Percentiles rank a stretch among this genome's conserved stretches.
Conservation (phyloP, 139 green algal genomes). For the Pycnococcus provasolii region DNA sequence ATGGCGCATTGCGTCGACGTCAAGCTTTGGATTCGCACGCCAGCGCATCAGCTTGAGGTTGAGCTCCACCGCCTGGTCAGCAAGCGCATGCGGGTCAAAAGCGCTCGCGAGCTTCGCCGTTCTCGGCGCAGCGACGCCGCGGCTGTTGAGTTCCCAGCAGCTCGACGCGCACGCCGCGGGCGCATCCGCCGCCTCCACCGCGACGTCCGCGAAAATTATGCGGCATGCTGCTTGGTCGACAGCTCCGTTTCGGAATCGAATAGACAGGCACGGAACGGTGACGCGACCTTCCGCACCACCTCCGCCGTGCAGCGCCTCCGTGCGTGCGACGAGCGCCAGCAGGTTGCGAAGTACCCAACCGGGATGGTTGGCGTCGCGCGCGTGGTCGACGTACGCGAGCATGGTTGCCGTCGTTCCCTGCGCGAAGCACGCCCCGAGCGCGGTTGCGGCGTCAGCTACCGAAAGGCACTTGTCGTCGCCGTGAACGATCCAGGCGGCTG, state of each 20-base stretch:
- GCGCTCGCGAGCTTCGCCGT: slow-evolving; percentile 37
- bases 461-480: too few species aligned
- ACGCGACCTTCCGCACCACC: too few species aligned
- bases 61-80: slow-evolving; percentile 64
- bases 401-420: slow-evolving; percentile 3
- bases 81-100: slow-evolving; percentile 47
- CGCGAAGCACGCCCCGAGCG: not conserved
- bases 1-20: slow-evolving; percentile 46
- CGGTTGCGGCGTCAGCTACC: too few species aligned
- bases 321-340: slow-evolving; percentile 51
- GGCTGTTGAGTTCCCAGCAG: slow-evolving; percentile 24
- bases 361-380: slow-evolving; percentile 39
- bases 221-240: too few species aligned
- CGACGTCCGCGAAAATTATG: slow-evolving; percentile 6
- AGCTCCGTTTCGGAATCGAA: too few species aligned
- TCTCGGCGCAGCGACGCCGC: slow-evolving; percentile 31
- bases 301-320: too few species aligned
- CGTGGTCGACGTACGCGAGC: slow-evolving; percentile 56
- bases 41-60: slow-evolving; percentile 96
- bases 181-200: slow-evolving; percentile 33
- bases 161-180: slow-evolving; percentile 59
- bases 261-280: too few species aligned
- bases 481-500: too few species aligned
- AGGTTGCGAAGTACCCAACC: slow-evolving; percentile 78
- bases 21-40: slow-evolving; percentile 58